Evolutionary conservation across 176 grass and related monocot genomes (phyloP).

Genomic region (Dendrocalamus sinicus): DNA sequence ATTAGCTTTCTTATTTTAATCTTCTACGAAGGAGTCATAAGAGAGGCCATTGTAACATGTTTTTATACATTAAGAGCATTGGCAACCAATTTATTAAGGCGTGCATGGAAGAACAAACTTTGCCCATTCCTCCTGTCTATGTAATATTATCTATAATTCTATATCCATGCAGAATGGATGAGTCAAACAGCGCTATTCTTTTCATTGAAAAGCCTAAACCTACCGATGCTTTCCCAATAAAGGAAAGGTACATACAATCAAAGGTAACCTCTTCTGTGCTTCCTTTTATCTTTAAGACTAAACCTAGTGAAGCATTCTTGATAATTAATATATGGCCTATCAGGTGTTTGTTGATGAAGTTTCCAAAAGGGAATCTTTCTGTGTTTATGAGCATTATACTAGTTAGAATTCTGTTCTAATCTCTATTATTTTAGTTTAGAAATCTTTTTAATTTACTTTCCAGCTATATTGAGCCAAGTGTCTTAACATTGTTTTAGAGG

Average conservation of each 20-base stretch:
- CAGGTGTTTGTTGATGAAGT: constrained; percentile 27
- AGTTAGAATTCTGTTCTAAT: constrained; percentile 4
- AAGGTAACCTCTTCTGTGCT: constrained; percentile 67
- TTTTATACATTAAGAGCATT: neutral
- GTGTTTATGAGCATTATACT: neutral
- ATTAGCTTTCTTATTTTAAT: constrained; percentile 28
- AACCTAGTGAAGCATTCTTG: constrained; percentile 30
- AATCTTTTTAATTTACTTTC: constrained; percentile 6
- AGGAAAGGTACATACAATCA: constrained; percentile 92
- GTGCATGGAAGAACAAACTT: constrained; percentile 8
- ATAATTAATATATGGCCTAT: constrained; percentile 3
- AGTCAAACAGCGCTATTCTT: constrained; percentile 56
- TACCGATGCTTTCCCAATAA: constrained; percentile 80
- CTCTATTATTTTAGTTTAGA: constrained; percentile 15
- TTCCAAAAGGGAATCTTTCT: constrained; percentile 6
- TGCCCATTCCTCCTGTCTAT: constrained; percentile 26
- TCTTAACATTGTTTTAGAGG: neutral
- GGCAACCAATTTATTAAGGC: neutral
- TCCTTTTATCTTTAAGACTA: constrained; percentile 10
- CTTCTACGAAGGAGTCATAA: constrained; percentile 15
- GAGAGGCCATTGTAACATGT: neutral
- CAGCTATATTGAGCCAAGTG: neutral
- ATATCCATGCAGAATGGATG: constrained; percentile 63
- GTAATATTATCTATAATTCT: constrained; percentile 7
- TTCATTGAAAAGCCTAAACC: constrained; percentile 84